Evolutionary conservation across 75 land plant species (phyloP), one percentile per base, ranked within the genome.

Genomic region (Sequoia sempervirens): DNA sequence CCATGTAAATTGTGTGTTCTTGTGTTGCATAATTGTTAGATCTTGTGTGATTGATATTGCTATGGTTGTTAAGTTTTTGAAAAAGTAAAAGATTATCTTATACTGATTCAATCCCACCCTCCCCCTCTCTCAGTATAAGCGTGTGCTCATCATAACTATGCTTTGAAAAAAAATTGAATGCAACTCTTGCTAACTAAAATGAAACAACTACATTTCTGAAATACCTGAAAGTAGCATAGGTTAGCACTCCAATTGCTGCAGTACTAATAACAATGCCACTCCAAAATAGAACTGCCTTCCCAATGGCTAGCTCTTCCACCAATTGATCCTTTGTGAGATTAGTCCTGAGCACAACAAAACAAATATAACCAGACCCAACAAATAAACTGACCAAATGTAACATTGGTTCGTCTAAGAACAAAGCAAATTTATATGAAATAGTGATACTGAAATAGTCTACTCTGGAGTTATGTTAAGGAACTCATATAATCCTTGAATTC

Each of bases 181-280:
- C 5, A 61, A 61, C 7, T 56, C 15, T 56, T 56, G 61, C 56
- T 17, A 53, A 15, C 56, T 53, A 14, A 53, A 53, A 17, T 56
- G 61, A 56, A 56, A 47, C 12, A 47, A 28, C 72, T n/a, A 68
- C 32, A 56, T 9, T 43, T 20, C 43, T 43, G 46, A 84, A 36
- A 43, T 95, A 96, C 98, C 94, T 96, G 79, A 85, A n/a, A 54
- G 86, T 34, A 1, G 98, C 82, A 86, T 95, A 96, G 13, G 95
- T 89, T 26, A 96, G 86, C 32, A 95, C 86, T 6, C 92, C 91
- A 86, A 91, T 34, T 75, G 98, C 90, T 23, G 90, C 47, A 14
- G 91, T 86, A 54, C 95, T 93, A 74, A 95, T 73, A 11, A 88
- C 41, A 32, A 95, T 82, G 26, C 98, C 91, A 88, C 90, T 85